phyloP scores from a whole-genome alignment of 345 rosid species.

The Camelina laxa region DNA sequence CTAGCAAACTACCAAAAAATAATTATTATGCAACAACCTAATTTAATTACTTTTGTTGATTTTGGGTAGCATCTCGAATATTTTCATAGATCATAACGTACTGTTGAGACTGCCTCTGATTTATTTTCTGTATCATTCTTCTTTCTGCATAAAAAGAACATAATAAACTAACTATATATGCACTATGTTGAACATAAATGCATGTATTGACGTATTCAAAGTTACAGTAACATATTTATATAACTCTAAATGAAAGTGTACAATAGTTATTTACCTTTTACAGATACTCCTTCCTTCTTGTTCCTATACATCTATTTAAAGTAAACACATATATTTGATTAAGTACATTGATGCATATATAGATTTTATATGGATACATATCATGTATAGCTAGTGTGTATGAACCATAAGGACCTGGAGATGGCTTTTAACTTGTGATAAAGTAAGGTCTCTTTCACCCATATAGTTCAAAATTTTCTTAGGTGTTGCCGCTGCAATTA shows the following conservation, averaged over 20 bases:
- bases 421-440: constrained; percentile 78
- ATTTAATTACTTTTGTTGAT: constrained; percentile 14
- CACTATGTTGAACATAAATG: too few species aligned
- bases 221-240: neutral
- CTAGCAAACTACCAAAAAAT: neutral
- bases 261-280: constrained; percentile 20
- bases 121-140: neutral
- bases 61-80: neutral
- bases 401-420: constrained; percentile 52
- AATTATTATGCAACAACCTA: neutral
- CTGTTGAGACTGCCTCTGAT: neutral
- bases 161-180: neutral
- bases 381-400: neutral
- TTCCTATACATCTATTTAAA: constrained; percentile 35
- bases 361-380: too few species aligned
- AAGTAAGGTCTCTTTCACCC: constrained; percentile 59
- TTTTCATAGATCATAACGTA: constrained; percentile 6
- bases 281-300: neutral
- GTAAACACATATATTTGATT: neutral
- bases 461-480: constrained; percentile 49
- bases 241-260: neutral
- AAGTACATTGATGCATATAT: neutral
- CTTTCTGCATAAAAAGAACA: neutral
- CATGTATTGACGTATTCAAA: too few species aligned
- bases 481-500: constrained; percentile 64